phyloP scores from a whole-genome alignment of 1,284 basidiomycete species.

The Tetrapyrgos nigripes region DNA sequence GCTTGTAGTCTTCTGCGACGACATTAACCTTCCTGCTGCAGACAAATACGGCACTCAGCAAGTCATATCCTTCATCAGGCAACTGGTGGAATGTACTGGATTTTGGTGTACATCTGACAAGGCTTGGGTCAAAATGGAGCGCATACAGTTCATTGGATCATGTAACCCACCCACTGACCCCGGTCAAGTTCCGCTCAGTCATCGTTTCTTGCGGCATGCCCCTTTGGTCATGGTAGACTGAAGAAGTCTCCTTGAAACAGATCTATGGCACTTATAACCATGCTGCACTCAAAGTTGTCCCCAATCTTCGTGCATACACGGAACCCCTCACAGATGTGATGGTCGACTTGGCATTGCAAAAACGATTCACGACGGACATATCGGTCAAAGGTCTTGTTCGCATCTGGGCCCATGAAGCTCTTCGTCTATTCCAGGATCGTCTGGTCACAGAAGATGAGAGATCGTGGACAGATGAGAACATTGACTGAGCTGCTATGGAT shows the following conservation, averaged over 20 bases:
- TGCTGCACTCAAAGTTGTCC: constrained; percentile 94
- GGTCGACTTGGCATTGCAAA: constrained; percentile 93
- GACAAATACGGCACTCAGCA: constrained; percentile 99
- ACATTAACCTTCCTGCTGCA: constrained; percentile 96
- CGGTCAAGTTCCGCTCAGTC: constrained; percentile 96
- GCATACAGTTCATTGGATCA: constrained; percentile 99
- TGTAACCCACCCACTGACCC: constrained; percentile 99
- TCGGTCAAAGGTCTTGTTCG: constrained; percentile 95
- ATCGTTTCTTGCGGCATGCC: constrained; percentile 97
- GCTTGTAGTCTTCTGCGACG: constrained; percentile 99
- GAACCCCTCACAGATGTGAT: constrained; percentile 97
- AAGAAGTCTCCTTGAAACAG: constrained; percentile 95
- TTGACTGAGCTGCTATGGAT: constrained; percentile 84
- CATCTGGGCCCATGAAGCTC: constrained; percentile 98
- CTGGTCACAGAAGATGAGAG: constrained; percentile 93
- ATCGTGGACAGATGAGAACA: constrained; percentile 93
- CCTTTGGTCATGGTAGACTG: constrained; percentile 99
- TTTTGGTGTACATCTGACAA: constrained; percentile 97
- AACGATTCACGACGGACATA: constrained; percentile 92
- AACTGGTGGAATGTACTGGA: constrained; percentile 94
- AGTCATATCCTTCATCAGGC: constrained; percentile 98
- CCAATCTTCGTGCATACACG: constrained; percentile 91
- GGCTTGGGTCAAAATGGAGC: constrained; percentile 97
- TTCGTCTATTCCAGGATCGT: constrained; percentile 98
- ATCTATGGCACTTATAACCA: constrained; percentile 99